Base-by-base conservation (phyloP, 2,329 filamentous ascomycete genomes). In the Cladosporium sp. region DNA sequence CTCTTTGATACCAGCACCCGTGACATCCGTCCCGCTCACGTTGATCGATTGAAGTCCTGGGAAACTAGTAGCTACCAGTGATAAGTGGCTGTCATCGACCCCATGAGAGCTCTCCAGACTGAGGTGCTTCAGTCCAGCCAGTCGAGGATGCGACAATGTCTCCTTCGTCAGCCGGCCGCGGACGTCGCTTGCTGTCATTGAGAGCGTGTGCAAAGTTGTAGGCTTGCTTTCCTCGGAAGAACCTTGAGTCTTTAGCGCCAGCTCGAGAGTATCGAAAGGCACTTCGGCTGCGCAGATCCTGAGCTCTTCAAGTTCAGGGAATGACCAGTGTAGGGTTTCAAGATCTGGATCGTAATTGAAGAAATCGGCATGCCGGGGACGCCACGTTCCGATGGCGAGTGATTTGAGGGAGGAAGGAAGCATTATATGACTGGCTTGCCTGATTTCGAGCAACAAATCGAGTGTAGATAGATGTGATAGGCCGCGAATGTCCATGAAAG, bases 1-100 rank as follows among this genome's bases (percentile, higher is more conserved):
- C 58, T 68, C 68, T 59, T 74, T 75, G 32, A 79, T 68, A 2
- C 70, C 67, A 1, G 72, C 73, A 6, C 77, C 77, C 0, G 74
- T 76, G 36, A 78, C 70, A 5, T 63, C 61, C 1, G 73, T 74
- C 0, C 62, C 60, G 0, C 70, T 71, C 0, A 78, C 40, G 56
- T 78, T 66, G 15, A 78, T 59, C 0, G 60, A 37, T 36, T 60
- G 17, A 65, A 72, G 60, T 9, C 58, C 54, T 39, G 64, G 36
- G 59, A 65, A 20, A 1, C 57, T 15, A 28, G 58, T 24, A 64
- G 65, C 53, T 0, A 76, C 58, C 2, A 58, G 34, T 7, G 70
- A 68, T 10, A 74, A 62, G 13, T 68, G 65, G 20, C 70, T 66
- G 58, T 76, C 74, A 19, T 64, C 59, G 28, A 64, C 35, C 10